Evolutionary conservation across 176 grass and related monocot species (phyloP).

Genomic region (Eleusine indica): DNA sequence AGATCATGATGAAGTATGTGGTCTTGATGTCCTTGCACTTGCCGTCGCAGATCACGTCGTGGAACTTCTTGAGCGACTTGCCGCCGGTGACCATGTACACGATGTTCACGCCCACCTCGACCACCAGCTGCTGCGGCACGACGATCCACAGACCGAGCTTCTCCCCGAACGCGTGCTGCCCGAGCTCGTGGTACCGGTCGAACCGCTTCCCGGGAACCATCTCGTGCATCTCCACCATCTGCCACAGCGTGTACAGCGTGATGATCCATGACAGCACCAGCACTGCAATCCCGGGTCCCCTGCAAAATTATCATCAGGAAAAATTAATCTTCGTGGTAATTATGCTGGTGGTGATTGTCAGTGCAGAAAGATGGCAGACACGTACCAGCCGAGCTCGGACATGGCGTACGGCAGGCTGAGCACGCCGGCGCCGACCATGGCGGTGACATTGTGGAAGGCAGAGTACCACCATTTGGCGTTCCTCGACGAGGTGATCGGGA

Average conservation of each 20-base stretch:
- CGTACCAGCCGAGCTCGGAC: constrained; percentile 88
- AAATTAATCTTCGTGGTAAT: too few relatives aligned
- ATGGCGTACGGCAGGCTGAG: constrained; percentile 85
- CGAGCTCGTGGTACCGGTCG: constrained; percentile 94
- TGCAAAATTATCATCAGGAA: not conserved
- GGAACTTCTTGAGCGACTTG: constrained; percentile 86
- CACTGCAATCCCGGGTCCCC: constrained; percentile 78
- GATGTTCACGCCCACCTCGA: constrained; percentile 92
- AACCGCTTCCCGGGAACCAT: constrained; percentile 90
- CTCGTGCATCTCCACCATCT: constrained; percentile 99
- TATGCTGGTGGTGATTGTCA: not conserved
- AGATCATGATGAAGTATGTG: constrained; percentile 96
- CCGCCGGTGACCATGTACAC: constrained; percentile 98
- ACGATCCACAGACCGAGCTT: constrained; percentile 87
- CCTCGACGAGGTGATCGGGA: constrained; percentile 81
- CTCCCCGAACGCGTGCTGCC: constrained; percentile 83
- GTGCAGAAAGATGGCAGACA: not conserved
- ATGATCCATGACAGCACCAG: constrained; percentile 85
- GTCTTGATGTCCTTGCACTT: constrained; percentile 69
- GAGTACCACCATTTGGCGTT: constrained; percentile 98
- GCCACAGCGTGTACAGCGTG: constrained; percentile 94
- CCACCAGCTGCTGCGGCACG: constrained; percentile 77
- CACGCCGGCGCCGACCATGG: constrained; percentile 94
- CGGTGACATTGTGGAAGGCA: constrained; percentile 94
- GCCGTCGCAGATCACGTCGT: constrained; percentile 62